Conservation (phyloP, 768 basidiomycete species). For the Russula sp. region DNA sequence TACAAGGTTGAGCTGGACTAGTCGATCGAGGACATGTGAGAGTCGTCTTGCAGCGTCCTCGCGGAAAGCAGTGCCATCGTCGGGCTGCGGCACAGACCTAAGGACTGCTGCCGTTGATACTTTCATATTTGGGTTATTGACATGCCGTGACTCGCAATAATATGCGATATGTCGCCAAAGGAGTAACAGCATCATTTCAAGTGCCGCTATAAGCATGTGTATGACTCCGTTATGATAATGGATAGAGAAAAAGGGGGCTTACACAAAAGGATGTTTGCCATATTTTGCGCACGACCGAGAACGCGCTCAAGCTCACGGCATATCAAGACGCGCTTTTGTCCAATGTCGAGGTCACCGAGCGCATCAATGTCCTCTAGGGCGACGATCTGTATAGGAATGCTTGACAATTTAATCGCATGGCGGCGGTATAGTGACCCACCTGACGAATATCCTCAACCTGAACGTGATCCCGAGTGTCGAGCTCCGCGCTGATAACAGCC, state of each 20-base stretch:
- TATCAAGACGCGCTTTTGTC: constrained; percentile 62
- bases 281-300: constrained; percentile 32
- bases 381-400: constrained; percentile 35
- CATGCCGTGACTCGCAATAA: constrained; percentile 42
- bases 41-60: constrained; percentile 50
- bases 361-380: constrained; percentile 44
- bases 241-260: constrained; percentile 22
- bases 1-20: constrained; percentile 47
- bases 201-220: constrained; percentile 39
- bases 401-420: not conserved
- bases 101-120: constrained; percentile 40
- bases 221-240: not conserved
- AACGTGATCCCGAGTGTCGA: constrained; percentile 65
- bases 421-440: constrained; percentile 32
- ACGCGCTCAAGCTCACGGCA: constrained; percentile 51
- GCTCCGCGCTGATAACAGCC: constrained; percentile 57
- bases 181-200: constrained; percentile 74
- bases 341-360: constrained; percentile 59
- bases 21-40: constrained; percentile 44
- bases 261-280: constrained; percentile 54
- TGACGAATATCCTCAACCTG: constrained; percentile 65
- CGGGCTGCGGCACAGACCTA: constrained; percentile 44
- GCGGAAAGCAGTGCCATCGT: constrained; percentile 53
- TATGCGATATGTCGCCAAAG: constrained; percentile 74
- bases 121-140: constrained; percentile 36